These are phyloP conservation scores for Scopulariopsis brevicaulis DNA, from an alignment of 2,329 filamentous ascomycete species.

Conservation along the genomic window DNA sequence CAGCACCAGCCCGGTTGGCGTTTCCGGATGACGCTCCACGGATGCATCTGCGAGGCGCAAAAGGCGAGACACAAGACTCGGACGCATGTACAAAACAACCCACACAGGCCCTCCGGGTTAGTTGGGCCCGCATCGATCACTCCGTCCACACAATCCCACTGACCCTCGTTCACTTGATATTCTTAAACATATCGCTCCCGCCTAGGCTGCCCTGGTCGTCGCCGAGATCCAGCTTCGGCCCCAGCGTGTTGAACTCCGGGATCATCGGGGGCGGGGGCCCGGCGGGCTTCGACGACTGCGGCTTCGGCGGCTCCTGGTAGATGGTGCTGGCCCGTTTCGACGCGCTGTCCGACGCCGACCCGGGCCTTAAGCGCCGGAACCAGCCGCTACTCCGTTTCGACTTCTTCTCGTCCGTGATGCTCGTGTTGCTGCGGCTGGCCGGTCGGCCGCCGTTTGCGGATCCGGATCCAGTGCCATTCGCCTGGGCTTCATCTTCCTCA, in stretches of 20 bases:
- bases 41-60: not conserved
- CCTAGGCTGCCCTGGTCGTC: slow-evolving; percentile 27
- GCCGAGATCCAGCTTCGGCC: slow-evolving; percentile 32
- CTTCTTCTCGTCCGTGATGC: slow-evolving; percentile 39
- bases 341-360: slow-evolving; percentile 16
- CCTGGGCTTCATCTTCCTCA: slow-evolving; percentile 33
- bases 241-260: slow-evolving; percentile 41
- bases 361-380: slow-evolving; percentile 41
- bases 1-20: not conserved
- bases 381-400: slow-evolving; percentile 45
- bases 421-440: slow-evolving; percentile 36
- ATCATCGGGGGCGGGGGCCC: slow-evolving; percentile 51
- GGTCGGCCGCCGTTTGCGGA: slow-evolving; percentile 27
- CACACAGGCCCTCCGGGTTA: not conserved
- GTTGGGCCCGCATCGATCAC: not conserved
- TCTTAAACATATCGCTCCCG: slow-evolving; percentile 45
- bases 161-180: slow-evolving; percentile 34
- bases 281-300: slow-evolving; percentile 19
- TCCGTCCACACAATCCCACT: not conserved
- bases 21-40: not conserved
- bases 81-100: not conserved
- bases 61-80: not conserved
- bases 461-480: slow-evolving; percentile 19
- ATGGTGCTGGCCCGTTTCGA: slow-evolving; percentile 30
- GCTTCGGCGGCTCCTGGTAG: slow-evolving; percentile 19